Conservation (phyloP, 78 protist genomes). For the Dictyostelium capitatum region DNA sequence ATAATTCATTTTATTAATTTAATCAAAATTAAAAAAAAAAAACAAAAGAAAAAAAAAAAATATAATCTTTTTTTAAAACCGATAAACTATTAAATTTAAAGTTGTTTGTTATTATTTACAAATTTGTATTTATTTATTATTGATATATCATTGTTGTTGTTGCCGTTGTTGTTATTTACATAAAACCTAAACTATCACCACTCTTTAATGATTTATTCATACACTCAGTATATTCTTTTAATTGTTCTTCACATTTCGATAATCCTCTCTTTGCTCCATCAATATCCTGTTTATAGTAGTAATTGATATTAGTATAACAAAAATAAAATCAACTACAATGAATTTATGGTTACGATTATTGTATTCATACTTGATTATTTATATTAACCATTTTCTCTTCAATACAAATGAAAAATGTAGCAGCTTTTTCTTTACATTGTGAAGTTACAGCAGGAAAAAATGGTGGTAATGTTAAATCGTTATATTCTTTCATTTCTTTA, state of each 20-base stretch:
- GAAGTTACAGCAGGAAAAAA: slow-evolving; percentile 57
- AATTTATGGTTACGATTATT: neutral
- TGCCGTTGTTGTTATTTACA: neutral
- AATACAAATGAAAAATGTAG: slow-evolving; percentile 60
- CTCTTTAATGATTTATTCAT: slow-evolving; percentile 8
- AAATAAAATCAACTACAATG: too few relatives aligned
- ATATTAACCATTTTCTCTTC: slow-evolving; percentile 18
- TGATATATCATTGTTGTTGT: too few relatives aligned
- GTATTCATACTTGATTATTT: slow-evolving; percentile 25
- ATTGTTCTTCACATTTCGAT: slow-evolving; percentile 14
- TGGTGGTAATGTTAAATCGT: slow-evolving; percentile 42
- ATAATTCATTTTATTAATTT: slow-evolving; percentile 9
- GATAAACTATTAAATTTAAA: neutral
- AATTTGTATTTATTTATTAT: neutral
- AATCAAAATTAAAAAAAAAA: neutral
- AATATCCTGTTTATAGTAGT: slow-evolving; percentile 9
- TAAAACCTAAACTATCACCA: slow-evolving; percentile 1
- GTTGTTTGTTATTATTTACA: neutral
- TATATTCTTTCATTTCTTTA: neutral
- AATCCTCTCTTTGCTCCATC: slow-evolving; percentile 59
- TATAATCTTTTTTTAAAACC: neutral
- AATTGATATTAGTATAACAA: neutral
- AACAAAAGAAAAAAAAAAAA: neutral
- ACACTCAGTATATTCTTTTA: slow-evolving; percentile 26
- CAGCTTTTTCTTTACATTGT: slow-evolving; percentile 61